Evolutionary conservation across 2,329 filamentous ascomycete species (phyloP).

Genomic region (Alternaria ethzedia): DNA sequence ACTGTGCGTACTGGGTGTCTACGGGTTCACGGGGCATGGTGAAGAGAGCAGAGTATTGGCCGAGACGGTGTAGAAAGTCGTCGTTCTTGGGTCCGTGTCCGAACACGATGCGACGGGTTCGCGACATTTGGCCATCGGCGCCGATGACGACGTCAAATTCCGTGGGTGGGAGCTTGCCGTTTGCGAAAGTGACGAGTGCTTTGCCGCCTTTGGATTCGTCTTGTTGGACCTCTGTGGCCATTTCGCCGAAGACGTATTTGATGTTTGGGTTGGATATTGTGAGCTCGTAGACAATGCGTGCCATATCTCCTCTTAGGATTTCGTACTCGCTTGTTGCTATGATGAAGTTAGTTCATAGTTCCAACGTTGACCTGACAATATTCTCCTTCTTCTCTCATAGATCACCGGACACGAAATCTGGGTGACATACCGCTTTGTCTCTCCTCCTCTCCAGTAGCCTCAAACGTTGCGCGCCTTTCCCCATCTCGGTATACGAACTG

Average conservation of each 20-base stretch:
- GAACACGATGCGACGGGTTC: slow-evolving; percentile 35
- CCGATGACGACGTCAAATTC: slow-evolving; percentile 38
- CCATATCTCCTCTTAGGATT: slow-evolving; percentile 65
- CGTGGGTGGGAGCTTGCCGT: slow-evolving; percentile 13
- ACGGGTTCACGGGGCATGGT: slow-evolving; percentile 29
- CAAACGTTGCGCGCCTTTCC: slow-evolving; percentile 33
- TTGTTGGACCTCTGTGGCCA: slow-evolving; percentile 28
- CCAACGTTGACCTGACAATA: neutral
- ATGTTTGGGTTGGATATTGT: slow-evolving; percentile 35
- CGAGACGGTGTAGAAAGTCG: slow-evolving; percentile 27
- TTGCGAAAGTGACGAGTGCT: slow-evolving; percentile 52
- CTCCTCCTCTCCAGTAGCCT: slow-evolving; percentile 35
- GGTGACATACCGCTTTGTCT: neutral
- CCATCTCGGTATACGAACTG: slow-evolving; percentile 43
- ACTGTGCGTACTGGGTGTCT: slow-evolving; percentile 33
- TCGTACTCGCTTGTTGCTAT: slow-evolving; percentile 63
- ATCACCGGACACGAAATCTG: neutral
- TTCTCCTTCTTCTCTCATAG: neutral
- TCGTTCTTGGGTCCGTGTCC: slow-evolving; percentile 18
- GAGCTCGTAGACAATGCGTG: slow-evolving; percentile 57
- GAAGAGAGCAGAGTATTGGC: slow-evolving; percentile 40
- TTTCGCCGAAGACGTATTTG: slow-evolving; percentile 46
- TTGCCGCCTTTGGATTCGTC: slow-evolving; percentile 12
- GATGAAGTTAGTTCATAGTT: no score
- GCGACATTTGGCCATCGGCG: slow-evolving; percentile 41